Evolutionary conservation across 2,329 filamentous ascomycete genomes (phyloP).

Genomic region (Penicillium sp.): DNA sequence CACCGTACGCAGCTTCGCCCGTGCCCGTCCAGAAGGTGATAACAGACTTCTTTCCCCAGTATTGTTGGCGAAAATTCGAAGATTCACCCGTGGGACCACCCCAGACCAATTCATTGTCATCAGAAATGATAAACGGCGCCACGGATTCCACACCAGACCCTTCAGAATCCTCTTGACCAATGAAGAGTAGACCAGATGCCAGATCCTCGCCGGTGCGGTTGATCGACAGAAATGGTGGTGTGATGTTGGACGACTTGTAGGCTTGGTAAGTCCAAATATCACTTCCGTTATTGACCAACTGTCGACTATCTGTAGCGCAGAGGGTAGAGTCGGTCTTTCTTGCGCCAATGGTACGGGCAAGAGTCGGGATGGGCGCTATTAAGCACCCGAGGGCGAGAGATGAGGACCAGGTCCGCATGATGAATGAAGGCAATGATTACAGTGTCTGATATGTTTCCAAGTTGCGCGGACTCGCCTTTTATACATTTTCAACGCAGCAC

Average conservation of each 20-base stretch:
- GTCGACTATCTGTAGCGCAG: not conserved
- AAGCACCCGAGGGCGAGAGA: not conserved
- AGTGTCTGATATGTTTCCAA: not conserved
- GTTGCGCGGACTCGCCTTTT: not conserved
- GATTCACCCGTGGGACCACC: not conserved
- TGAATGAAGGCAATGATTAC: not conserved
- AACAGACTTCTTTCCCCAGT: not conserved
- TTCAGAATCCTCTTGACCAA: conserved; percentile 1
- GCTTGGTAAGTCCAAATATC: conserved; percentile 4
- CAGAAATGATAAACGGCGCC: not conserved
- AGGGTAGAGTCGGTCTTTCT: not conserved
- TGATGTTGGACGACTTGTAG: conserved; percentile 5
- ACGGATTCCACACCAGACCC: not conserved
- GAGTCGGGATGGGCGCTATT: not conserved
- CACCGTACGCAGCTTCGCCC: not conserved
- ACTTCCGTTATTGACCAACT: not conserved
- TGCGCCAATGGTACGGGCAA: not conserved
- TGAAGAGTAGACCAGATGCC: conserved; percentile 6
- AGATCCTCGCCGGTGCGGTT: conserved; percentile 5
- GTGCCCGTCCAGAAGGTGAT: not conserved
- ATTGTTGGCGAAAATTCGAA: not conserved
- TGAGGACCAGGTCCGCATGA: not conserved
- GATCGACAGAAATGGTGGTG: conserved; percentile 3
- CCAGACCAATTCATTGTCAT: conserved; percentile 1
- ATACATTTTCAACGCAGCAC: not conserved